Evolutionary conservation across 176 grass and related monocot species (phyloP), one percentile per base, ranked within the genome.

Genomic region (Eleusine coracana): DNA sequence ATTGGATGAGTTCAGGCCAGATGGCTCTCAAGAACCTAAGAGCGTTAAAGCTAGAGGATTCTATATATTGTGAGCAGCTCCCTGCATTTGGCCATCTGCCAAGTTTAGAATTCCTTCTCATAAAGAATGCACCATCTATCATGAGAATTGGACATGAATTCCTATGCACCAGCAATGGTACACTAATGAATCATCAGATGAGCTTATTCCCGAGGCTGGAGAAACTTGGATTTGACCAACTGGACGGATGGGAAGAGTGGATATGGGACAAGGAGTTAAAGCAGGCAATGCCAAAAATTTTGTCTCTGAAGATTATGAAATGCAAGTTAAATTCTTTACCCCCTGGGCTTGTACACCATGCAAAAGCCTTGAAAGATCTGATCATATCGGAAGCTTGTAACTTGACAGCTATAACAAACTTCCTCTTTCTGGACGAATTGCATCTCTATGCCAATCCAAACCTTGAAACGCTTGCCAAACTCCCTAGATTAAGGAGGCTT

Each of bases 181-280:
- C 56, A 15, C 68, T 31, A 28, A 51, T 37, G 62, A 67, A 67
- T 42, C 56, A 28, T 41, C 25, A 13, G 46, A 52, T 23, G 11
- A 40, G 55, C 39, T 51, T 79, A 52, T 90, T 90, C 76, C 84
- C 79, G 37, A 76, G 60, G 45, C 41, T 91, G 42, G 44, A 80
- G n/a, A 84, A 42, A 63, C 55, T 91, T 55, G 78, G 83, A 60
- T 84, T 91, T 55, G 70, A 87, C 60, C 55, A 77, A 50, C 56
- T 91, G 52, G 70, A 27, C 10, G 75, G 79, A 62, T 91, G 89
- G 88, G 73, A 87, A 80, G 71, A 60, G 51, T 91, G 89, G 89
- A 49, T 71, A 41, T 91, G 89, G 84, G 74, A 81, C 54, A 78
- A 87, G 31, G 85, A 73, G 49, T 59, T 79, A 56, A n/a, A 84